phyloP scores from a whole-genome alignment of 2,329 filamentous ascomycete species.

The Dryadomyces quercivorus region DNA sequence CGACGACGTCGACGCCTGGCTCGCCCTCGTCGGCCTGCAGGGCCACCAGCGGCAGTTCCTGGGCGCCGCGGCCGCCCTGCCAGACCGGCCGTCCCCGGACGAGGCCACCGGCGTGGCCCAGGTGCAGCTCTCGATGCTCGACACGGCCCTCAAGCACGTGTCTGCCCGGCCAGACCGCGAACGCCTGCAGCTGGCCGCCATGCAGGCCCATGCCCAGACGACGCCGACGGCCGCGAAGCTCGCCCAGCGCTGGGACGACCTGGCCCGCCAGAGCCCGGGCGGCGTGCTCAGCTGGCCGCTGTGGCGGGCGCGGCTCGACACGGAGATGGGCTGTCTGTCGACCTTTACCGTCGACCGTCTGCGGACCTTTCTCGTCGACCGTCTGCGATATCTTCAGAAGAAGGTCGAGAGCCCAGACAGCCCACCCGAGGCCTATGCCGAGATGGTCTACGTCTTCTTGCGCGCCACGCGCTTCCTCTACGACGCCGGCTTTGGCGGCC shows the following conservation, averaged over 20 bases:
- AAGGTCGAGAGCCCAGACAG: too few relatives aligned
- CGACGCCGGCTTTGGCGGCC: constrained; percentile 67
- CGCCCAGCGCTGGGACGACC: constrained; percentile 47
- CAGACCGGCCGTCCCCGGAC: constrained; percentile 34
- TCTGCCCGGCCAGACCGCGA: constrained; percentile 35
- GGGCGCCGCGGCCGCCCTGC: constrained; percentile 21
- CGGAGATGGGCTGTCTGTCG: constrained; percentile 55
- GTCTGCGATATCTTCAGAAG: constrained; percentile 30
- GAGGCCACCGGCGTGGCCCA: constrained; percentile 62
- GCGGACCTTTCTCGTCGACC: constrained; percentile 45
- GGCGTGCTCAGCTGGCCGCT: constrained; percentile 46
- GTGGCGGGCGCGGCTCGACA: constrained; percentile 65
- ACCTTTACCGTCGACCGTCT: constrained; percentile 57
- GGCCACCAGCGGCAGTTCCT: constrained; percentile 39
- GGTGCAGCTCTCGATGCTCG: constrained; percentile 67
- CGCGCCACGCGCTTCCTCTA: constrained; percentile 61
- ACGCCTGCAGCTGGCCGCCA: constrained; percentile 51
- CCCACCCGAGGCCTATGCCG: constrained; percentile 10
- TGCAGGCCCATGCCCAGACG: constrained; percentile 60
- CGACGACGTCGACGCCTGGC: constrained; percentile 58
- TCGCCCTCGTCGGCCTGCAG: constrained; percentile 69
- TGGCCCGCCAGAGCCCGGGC: constrained; percentile 23
- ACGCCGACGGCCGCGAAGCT: constrained; percentile 55
- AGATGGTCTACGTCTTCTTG: constrained; percentile 59
- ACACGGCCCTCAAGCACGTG: constrained; percentile 57